A percentile compares a stretch with the other conserved stretches of the same genome.
Conservation (phyloP, 306 rosid species). For the Acacia confusa region DNA sequence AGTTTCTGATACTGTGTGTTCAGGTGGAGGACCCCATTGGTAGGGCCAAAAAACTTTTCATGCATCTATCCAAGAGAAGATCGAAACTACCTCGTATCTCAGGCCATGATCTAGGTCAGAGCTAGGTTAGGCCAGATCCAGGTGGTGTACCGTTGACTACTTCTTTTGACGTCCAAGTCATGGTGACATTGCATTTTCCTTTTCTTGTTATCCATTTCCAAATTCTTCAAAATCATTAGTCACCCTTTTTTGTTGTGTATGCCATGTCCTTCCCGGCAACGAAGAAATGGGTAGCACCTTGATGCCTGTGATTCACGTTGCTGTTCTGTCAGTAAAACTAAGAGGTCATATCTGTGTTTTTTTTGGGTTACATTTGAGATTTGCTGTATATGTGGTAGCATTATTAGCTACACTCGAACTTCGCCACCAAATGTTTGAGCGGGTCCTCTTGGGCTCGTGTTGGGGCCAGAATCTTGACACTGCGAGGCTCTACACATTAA, state of each 20-base stretch:
- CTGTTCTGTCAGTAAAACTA: background rate
- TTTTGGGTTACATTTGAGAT: background rate
- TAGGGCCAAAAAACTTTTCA: slow-evolving; percentile 75
- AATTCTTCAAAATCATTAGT: slow-evolving; percentile 29
- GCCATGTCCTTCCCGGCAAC: slow-evolving; percentile 22
- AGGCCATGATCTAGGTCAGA: slow-evolving; percentile 31
- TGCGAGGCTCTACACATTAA: background rate
- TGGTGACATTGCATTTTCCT: slow-evolving; percentile 29
- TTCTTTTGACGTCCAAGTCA: background rate
- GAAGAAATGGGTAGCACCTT: slow-evolving; percentile 12
- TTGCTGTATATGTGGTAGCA: slow-evolving; percentile 15
- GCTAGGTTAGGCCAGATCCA: slow-evolving; percentile 7
- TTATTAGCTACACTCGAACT: slow-evolving; percentile 5
- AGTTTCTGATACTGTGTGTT: slow-evolving; percentile 36
- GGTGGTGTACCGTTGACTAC: background rate
- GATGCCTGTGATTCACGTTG: slow-evolving; percentile 28
- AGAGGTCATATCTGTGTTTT: slow-evolving; percentile 16
- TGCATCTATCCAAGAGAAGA: slow-evolving; percentile 68
- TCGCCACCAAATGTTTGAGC: slow-evolving; percentile 3
- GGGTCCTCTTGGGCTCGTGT: background rate
- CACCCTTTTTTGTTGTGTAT: background rate
- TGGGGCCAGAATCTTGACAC: background rate
- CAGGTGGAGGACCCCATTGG: slow-evolving; percentile 90
- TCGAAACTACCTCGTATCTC: slow-evolving; percentile 46
- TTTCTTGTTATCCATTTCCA: slow-evolving; percentile 26